phyloP scores from a whole-genome alignment of 805 yeast species.

The Candida suzukii region DNA sequence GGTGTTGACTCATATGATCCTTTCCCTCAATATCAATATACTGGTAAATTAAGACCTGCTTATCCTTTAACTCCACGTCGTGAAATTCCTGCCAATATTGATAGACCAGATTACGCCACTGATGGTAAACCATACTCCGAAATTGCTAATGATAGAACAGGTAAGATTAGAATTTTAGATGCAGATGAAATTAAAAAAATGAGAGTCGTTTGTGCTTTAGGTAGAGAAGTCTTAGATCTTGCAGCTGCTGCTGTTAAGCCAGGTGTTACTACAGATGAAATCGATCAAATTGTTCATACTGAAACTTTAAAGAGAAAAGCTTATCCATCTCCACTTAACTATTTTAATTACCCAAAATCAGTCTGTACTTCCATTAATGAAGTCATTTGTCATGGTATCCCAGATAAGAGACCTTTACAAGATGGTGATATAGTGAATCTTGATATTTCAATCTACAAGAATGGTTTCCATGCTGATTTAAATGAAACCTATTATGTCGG shows the following conservation, averaged over 20 bases:
- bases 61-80: slow-evolving; percentile 79
- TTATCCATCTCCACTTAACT: slow-evolving; percentile 93
- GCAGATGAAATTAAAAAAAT: slow-evolving; percentile 69
- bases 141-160: slow-evolving; percentile 60
- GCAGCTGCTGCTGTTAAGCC: slow-evolving; percentile 81
- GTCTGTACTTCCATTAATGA: slow-evolving; percentile 93
- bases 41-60: slow-evolving; percentile 68
- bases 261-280: slow-evolving; percentile 89
- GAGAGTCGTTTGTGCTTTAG: slow-evolving; percentile 66
- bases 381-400: slow-evolving; percentile 95
- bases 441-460: slow-evolving; percentile 78
- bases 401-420: slow-evolving; percentile 77
- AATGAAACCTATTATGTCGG: slow-evolving; percentile 98
- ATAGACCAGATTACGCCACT: slow-evolving; percentile 74
- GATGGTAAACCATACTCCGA: slow-evolving; percentile 78
- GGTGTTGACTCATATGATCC: slow-evolving; percentile 71
- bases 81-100: slow-evolving; percentile 62
- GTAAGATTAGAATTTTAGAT: slow-evolving; percentile 54
- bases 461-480: slow-evolving; percentile 90
- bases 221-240: slow-evolving; percentile 83
- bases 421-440: slow-evolving; percentile 94
- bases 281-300: slow-evolving; percentile 79
- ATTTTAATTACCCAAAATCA: slow-evolving; percentile 88
- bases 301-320: slow-evolving; percentile 85
- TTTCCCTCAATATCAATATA: slow-evolving; percentile 68